Evolutionary conservation across 352 stramenopile genomes (phyloP), one percentile per base, ranked within the genome.

Genomic region (Thraustochytrium striatum): DNA sequence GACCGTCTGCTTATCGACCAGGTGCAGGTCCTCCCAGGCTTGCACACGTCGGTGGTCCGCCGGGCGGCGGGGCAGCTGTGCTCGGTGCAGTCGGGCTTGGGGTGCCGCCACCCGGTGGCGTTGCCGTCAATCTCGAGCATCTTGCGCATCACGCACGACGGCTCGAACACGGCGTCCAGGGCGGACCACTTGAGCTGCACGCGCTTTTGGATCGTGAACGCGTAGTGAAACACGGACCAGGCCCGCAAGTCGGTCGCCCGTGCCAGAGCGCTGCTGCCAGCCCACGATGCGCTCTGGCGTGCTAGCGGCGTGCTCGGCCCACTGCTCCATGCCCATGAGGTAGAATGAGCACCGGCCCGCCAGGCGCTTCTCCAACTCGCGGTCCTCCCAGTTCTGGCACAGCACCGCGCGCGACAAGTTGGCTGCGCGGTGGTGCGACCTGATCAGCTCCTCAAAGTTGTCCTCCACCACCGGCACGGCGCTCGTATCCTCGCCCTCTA

Each of bases 181-280:
- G 30, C 57, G 30, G 19, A 21, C 57, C 57, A 68, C 16, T 68
- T 59, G 28, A 68, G 16, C 16, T 68, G 13, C 57, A 68, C 16
- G 19, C 16, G 19, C 16, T 59, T 68, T 52, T 68, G 28, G 16
- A 21, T 16, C 33, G 13, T 19, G 13, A 68, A 21, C n/a, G 57
- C 57, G 36, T 59, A 57, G 30, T 68, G 28, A 30, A 68, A 68
- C 28, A 57, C 57, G 28, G 16, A 59, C 57, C 19, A 68, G 57
- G 28, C 57, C 57, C 16, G 36, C 57, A 16, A 68, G 36, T 68
- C 57, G 30, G 28, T 68, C 57, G 16, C 57, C 57, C n/a, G 57
- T 68, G 16, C 57, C 57, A 68, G 28, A 59, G 16, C 33, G 19
- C 16, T 68, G 57, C 36, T 68, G 57, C 57, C 28, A 68, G 36